Evolutionary conservation across 2,329 filamentous ascomycete genomes (phyloP), one percentile per base, ranked within the genome.

Genomic region (Diplodia corticola): DNA sequence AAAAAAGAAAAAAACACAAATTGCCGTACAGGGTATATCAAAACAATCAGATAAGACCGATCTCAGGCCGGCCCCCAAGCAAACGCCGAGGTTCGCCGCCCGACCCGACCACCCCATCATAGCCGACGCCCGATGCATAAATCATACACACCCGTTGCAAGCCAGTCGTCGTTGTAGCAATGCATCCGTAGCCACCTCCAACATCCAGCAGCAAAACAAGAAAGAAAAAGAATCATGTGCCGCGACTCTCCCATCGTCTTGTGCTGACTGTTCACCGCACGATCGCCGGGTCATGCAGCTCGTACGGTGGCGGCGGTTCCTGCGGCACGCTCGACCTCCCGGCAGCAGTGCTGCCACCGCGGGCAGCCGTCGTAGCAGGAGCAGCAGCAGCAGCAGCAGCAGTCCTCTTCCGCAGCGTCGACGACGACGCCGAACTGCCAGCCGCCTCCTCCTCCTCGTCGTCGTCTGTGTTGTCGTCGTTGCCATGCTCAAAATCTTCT

Each of bases 221-320:
- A 37, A 13, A 37, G 40, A 10, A 2, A 9, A 9, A 7, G 2
- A 7, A 20, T 44, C 6, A 20, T 9, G 20, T n/a, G n/a, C n/a
- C n/a, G n/a, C n/a, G n/a, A 9, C 17, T 9, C 3, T 44, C 40
- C 9, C 33, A 13, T 7, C 33, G 10, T 35, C 33, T 35, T 35
- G n/a, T 10, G 35, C 15, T 37, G 35, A 15, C 10, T 15, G 24
- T 15, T 26, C 59, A 35, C 5, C 26, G 35, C 55, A 33, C 65
- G 30, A 35, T 57, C 49, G 60, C 48, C 24, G 69, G 67, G 64
- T 71, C 33, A 35, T 57, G 54, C 22, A 57, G 17, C 22, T 57
- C 54, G 15, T 57, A 57, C 35, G 54, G 54, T 10, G 57, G 57
- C 44, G 70, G 70, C 20, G 71, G 70, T 20, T 71, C 69, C 24